phyloP scores from a whole-genome alignment of 495 filamentous ascomycete species.

The Trichoderma gamsii region DNA sequence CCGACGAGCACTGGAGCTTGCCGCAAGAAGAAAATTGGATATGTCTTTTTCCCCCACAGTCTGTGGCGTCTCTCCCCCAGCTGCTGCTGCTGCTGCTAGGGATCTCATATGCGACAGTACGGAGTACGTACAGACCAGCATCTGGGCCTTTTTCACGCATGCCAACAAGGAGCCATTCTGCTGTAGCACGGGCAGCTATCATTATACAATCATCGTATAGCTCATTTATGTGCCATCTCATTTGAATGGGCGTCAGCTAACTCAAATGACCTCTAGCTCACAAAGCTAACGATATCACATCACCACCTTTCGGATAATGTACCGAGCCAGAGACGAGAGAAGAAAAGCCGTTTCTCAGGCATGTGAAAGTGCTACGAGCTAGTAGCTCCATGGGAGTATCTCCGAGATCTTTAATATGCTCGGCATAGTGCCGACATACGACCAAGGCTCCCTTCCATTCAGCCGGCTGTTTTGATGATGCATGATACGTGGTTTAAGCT shows the following conservation, averaged over 20 bases:
- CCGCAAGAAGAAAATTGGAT: background rate
- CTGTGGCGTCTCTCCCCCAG: no score
- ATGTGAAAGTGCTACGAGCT: constrained; percentile 3
- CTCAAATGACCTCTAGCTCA: background rate
- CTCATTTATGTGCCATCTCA: background rate
- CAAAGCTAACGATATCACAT: background rate
- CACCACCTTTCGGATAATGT: constrained; percentile 10
- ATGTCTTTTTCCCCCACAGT: background rate
- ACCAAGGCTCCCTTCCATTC: background rate
- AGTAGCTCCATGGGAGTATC: background rate
- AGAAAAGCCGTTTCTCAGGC: background rate
- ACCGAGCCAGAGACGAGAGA: background rate
- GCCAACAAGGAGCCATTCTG: background rate
- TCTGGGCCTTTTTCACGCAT: background rate
- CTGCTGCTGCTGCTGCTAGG: background rate
- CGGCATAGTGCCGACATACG: background rate
- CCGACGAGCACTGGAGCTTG: background rate
- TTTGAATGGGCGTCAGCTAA: background rate
- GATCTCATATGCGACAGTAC: background rate
- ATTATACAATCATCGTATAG: background rate
- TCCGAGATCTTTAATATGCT: constrained; percentile 1
- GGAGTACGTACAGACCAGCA: background rate
- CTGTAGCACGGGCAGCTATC: background rate
- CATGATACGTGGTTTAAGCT: background rate
- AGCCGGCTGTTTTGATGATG: background rate